phyloP scores from a whole-genome alignment of 2,329 filamentous ascomycete species.

The Aspergillus uvarum region DNA sequence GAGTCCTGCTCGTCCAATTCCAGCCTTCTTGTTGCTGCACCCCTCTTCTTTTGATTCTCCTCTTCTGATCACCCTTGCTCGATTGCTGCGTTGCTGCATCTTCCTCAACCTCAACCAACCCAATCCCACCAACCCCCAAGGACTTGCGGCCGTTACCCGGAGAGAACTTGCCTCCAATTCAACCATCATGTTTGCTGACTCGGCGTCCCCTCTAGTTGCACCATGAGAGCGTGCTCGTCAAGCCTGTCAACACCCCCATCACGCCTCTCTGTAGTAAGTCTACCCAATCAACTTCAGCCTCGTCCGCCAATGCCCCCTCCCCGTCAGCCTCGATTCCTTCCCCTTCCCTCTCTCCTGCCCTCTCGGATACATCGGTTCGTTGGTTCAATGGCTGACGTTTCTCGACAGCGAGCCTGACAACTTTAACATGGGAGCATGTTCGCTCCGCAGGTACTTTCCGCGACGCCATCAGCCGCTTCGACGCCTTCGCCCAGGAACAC shows the following conservation, averaged over 20 bases:
- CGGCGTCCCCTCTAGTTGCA: constrained; percentile 63
- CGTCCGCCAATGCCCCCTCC: constrained; percentile 1
- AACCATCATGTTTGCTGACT: constrained; percentile 23
- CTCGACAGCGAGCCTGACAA: constrained; percentile 82
- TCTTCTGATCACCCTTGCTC: background rate
- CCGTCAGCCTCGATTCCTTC: background rate
- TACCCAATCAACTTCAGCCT: constrained; percentile 18
- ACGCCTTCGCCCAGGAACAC: constrained; percentile 89
- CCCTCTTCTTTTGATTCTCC: constrained; percentile 1
- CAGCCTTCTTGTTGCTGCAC: background rate
- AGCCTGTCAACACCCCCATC: constrained; percentile 97
- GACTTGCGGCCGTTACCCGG: background rate
- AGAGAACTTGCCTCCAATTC: background rate
- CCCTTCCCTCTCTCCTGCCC: background rate
- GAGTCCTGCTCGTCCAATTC: constrained; percentile 3
- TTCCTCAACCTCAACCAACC: background rate
- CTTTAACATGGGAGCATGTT: constrained; percentile 98
- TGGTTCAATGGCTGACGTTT: constrained; percentile 30
- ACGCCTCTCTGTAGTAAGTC: constrained; percentile 97
- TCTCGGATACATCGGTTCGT: constrained; percentile 21
- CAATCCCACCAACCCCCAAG: background rate
- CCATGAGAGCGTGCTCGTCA: constrained; percentile 93
- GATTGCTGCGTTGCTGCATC: background rate
- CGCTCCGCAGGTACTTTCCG: constrained; percentile 95
- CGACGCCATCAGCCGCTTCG: constrained; percentile 93